phyloP scores from a whole-genome alignment of 257 asterid genomes.

The Plantago major region DNA sequence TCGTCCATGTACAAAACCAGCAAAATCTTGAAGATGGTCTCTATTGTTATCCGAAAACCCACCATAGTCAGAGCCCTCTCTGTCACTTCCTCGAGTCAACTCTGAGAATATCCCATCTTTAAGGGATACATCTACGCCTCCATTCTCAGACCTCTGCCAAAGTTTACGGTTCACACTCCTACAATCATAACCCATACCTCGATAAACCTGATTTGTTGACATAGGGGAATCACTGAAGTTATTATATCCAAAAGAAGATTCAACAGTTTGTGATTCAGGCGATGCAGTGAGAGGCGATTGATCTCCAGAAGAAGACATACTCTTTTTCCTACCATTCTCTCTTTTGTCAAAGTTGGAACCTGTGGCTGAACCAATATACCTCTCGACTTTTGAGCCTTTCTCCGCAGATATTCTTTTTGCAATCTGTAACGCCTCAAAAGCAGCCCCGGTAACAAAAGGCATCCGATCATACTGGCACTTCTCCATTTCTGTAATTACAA shows the following conservation, averaged over 20 bases:
- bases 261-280: constrained; percentile 80
- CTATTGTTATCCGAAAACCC: constrained; percentile 34
- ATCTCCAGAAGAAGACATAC: constrained; percentile 37
- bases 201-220: constrained; percentile 46
- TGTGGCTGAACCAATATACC: constrained; percentile 39
- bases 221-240: constrained; percentile 55
- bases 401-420: constrained; percentile 60
- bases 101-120: constrained; percentile 81
- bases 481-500: constrained; percentile 76
- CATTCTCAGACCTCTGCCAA: constrained; percentile 58
- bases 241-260: constrained; percentile 53
- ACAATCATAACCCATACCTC: constrained; percentile 22
- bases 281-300: constrained; percentile 54
- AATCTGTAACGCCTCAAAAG: constrained; percentile 74
- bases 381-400: constrained; percentile 43
- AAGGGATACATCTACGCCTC: constrained; percentile 64
- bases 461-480: constrained; percentile 72
- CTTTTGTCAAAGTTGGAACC: constrained; percentile 47
- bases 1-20: constrained; percentile 55
- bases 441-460: constrained; percentile 87
- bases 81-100: constrained; percentile 30
- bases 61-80: constrained; percentile 35
- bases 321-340: constrained; percentile 37
- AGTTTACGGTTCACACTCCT: constrained; percentile 74
- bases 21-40: constrained; percentile 40